Evolutionary conservation across 768 basidiomycete species (phyloP).

Genomic region (Rhodotorula babjevae): DNA sequence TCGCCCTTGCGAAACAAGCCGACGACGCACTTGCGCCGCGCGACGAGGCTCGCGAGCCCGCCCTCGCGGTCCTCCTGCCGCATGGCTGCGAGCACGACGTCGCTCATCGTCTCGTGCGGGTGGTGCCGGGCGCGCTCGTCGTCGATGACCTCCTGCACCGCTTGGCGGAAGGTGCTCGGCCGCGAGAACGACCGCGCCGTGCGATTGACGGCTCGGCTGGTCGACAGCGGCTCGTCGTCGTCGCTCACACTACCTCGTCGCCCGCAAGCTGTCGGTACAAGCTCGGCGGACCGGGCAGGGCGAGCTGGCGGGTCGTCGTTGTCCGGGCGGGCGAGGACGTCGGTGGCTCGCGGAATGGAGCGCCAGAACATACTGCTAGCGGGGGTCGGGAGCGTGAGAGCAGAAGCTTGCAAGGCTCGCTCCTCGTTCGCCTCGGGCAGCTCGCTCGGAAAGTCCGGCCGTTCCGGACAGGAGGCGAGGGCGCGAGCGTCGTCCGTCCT

Average conservation of each 20-base stretch:
- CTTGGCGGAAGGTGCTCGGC: not conserved
- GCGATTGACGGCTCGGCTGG: not conserved
- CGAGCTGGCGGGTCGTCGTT: not conserved
- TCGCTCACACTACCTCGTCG: not conserved
- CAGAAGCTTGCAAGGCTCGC: too few relatives aligned
- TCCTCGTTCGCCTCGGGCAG: too few relatives aligned
- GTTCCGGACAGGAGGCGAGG: not conserved
- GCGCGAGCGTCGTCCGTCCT: too few relatives aligned
- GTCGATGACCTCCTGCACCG: not conserved
- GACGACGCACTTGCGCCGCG: not conserved
- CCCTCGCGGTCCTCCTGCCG: not conserved
- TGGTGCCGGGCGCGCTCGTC: not conserved
- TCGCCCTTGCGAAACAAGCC: not conserved
- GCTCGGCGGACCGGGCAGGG: too few relatives aligned
- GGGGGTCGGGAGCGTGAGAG: too few relatives aligned
- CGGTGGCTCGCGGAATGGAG: not conserved
- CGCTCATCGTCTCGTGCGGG: not conserved
- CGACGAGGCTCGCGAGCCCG: not conserved
- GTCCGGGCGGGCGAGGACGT: constrained; percentile 1
- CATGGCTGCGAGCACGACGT: not conserved
- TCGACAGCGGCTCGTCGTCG: not conserved
- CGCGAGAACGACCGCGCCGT: not conserved
- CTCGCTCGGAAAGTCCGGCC: not conserved
- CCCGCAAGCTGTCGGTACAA: too few relatives aligned
- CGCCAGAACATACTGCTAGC: constrained; percentile 17